Conservation (phyloP, 1,284 basidiomycete genomes). For the Omphalotus olearius region DNA sequence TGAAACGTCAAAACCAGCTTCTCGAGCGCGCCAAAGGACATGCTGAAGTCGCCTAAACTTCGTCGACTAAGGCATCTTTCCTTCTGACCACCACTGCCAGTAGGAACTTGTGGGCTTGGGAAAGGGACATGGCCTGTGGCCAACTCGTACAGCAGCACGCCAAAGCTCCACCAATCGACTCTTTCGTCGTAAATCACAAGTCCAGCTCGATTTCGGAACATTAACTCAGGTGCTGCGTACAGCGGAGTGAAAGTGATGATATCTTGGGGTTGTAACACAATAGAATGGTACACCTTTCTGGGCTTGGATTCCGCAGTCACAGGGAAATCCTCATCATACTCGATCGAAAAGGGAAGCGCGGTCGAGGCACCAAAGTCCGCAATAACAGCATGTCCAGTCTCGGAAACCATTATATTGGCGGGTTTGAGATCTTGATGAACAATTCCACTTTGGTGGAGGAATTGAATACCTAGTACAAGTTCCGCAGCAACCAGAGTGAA, state of each 20-base stretch:
- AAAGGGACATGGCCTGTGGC: conserved; percentile 37
- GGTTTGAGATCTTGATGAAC: conserved; percentile 33
- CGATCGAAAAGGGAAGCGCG: conserved; percentile 19
- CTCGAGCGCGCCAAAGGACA: conserved; percentile 22
- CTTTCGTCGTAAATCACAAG: conserved; percentile 45
- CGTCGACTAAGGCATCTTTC: conserved; percentile 9
- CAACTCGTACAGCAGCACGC: conserved; percentile 56
- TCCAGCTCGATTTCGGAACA: conserved; percentile 27
- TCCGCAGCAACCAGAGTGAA: conserved; percentile 63
- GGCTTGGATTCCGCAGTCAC: neutral
- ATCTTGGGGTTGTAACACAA: conserved; percentile 22
- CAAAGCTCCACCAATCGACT: conserved; percentile 66
- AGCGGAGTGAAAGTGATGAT: conserved; percentile 26
- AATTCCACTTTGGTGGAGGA: conserved; percentile 54
- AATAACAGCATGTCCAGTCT: conserved; percentile 41
- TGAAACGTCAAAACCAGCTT: conserved; percentile 12
- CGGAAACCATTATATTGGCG: conserved; percentile 29
- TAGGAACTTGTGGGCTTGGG: neutral
- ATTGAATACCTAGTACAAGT: conserved; percentile 56
- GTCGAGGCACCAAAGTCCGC: conserved; percentile 55
- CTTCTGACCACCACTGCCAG: neutral
- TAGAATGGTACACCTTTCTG: conserved; percentile 12
- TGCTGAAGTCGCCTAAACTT: conserved; percentile 21
- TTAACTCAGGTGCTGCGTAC: conserved; percentile 53
- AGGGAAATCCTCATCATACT: conserved; percentile 13